Percentiles rank a stretch among this genome's conserved stretches.
Evolutionary conservation across 352 stramenopile species (phyloP).

Genomic region (Pythium brachiatum): DNA sequence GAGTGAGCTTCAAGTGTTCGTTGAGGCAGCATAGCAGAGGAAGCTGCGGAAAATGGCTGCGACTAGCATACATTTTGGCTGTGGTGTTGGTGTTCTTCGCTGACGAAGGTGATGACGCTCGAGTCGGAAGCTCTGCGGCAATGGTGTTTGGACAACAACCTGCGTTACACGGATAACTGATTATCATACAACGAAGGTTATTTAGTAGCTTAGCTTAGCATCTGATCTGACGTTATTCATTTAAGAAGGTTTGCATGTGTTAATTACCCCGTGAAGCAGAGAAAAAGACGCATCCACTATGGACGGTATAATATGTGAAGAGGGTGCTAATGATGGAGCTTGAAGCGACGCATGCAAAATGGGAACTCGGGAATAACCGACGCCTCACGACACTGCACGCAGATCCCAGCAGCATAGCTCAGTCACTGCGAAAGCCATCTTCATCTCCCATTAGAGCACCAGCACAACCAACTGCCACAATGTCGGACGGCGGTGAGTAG

Average conservation of each 20-base stretch:
- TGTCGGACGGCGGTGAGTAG: slow-evolving; percentile 15
- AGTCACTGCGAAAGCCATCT: neutral
- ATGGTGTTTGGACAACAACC: neutral
- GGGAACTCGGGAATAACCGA: neutral
- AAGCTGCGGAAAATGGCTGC: neutral
- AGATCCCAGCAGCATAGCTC: neutral
- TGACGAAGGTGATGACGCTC: neutral
- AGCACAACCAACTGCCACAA: neutral
- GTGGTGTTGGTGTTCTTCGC: neutral
- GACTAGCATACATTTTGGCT: neutral
- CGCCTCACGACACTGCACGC: neutral
- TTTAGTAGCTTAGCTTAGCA: neutral
- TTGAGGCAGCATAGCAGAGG: neutral
- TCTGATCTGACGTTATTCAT: neutral
- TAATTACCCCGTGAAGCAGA: no score
- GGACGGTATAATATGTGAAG: neutral
- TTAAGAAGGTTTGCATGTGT: no score
- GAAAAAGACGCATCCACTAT: no score
- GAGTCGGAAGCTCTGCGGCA: neutral
- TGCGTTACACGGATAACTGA: neutral
- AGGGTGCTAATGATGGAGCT: neutral
- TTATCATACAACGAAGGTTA: neutral
- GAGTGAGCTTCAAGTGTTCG: neutral
- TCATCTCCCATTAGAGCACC: neutral
- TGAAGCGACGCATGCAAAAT: slow-evolving; percentile 1